Conservation (phyloP, 495 filamentous ascomycete species). For the Aspergillus leporis region DNA sequence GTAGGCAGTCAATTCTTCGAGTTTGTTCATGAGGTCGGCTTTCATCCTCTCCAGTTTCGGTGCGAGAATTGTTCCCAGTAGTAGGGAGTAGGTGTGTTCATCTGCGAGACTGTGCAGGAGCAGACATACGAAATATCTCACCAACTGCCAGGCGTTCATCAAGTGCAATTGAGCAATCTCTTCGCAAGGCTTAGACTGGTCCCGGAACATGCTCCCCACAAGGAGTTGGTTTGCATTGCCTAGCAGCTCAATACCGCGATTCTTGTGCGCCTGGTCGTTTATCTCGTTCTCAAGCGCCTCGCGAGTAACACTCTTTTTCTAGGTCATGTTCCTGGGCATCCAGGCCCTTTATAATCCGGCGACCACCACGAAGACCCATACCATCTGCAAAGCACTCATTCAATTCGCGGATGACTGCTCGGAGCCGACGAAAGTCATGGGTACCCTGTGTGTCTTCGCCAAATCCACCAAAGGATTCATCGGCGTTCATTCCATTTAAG, state of each 20-base stretch:
- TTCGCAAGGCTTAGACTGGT: constrained; percentile 44
- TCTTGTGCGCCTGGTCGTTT: constrained; percentile 15
- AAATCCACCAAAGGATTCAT: constrained; percentile 55
- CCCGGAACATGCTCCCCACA: constrained; percentile 42
- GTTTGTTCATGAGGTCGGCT: constrained; percentile 32
- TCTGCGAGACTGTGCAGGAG: constrained; percentile 29
- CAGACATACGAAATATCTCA: constrained; percentile 27
- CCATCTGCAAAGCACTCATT: constrained; percentile 56
- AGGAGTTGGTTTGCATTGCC: constrained; percentile 49
- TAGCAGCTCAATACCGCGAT: constrained; percentile 43
- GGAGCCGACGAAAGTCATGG: constrained; percentile 47
- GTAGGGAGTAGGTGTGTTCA: constrained; percentile 29
- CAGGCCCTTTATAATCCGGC: constrained; percentile 17
- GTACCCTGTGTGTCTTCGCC: not conserved
- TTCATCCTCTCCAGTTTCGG: constrained; percentile 32
- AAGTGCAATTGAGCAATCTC: constrained; percentile 28
- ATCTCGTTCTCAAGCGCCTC: constrained; percentile 18
- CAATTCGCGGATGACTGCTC: constrained; percentile 59
- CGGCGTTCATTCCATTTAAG: constrained; percentile 55
- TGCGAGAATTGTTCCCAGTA: constrained; percentile 28
- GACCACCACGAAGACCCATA: constrained; percentile 46
- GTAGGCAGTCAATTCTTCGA: constrained; percentile 45
- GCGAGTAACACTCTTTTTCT: not conserved
- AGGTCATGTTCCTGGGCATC: not conserved
- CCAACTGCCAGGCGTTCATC: constrained; percentile 22